Conservation (phyloP, 345 rosid genomes). For the Aegle marmelos region DNA sequence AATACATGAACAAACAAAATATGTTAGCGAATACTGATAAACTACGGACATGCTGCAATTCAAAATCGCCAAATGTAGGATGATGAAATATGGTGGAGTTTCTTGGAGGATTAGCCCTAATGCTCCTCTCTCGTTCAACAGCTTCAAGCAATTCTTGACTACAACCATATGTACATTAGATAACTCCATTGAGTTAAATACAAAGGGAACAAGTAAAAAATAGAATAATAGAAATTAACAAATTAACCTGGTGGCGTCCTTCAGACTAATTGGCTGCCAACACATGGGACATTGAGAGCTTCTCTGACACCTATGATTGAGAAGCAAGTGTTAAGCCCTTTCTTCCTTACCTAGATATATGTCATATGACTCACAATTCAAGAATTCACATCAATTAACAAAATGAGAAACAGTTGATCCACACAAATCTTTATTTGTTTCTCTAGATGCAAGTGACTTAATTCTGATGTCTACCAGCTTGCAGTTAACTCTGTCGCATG, state of each 20-base stretch:
- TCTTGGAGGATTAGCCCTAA: constrained; percentile 45
- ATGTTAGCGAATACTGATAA: not conserved
- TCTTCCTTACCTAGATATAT: not conserved
- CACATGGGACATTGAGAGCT: constrained; percentile 87
- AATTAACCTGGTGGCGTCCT: constrained; percentile 55
- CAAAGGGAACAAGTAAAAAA: not conserved
- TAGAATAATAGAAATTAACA: not conserved
- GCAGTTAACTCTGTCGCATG: not conserved
- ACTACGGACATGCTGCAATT: constrained; percentile 59
- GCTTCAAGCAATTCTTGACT: constrained; percentile 74
- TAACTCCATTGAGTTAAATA: not conserved
- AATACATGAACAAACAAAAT: not conserved
- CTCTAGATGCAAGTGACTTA: not conserved
- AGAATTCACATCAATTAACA: not conserved
- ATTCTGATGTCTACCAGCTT: not conserved
- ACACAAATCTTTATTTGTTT: not conserved
- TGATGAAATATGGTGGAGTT: constrained; percentile 61
- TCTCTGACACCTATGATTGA: constrained; percentile 59
- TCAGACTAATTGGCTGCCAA: constrained; percentile 61
- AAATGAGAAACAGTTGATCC: not conserved
- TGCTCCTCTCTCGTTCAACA: constrained; percentile 59
- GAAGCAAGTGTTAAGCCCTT: not conserved
- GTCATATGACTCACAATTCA: not conserved
- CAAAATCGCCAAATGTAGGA: constrained; percentile 63
- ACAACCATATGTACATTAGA: constrained; percentile 14